Percentiles rank a stretch among this genome's conserved stretches.
phyloP scores from a whole-genome alignment of 2,329 filamentous ascomycete species.

The Xylariaceae sp. region DNA sequence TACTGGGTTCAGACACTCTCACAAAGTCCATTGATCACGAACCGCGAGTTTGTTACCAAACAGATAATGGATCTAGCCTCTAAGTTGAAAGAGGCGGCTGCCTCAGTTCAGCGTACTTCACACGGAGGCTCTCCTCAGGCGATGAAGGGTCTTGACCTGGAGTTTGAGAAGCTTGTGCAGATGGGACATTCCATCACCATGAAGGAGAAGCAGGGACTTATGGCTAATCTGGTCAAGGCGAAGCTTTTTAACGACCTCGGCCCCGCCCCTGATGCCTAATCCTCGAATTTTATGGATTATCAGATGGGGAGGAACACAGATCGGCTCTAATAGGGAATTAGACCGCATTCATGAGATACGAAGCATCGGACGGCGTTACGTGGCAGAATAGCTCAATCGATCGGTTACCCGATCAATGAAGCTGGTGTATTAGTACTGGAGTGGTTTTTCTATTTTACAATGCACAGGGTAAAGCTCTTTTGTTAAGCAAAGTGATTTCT shows the following conservation, averaged over 20 bases:
- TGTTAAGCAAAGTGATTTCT: not conserved
- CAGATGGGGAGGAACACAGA: not conserved
- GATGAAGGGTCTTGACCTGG: slow-evolving; percentile 19
- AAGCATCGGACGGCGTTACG: slow-evolving; percentile 33
- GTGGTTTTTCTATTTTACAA: slow-evolving; percentile 9
- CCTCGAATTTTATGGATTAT: slow-evolving; percentile 1
- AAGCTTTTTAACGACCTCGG: slow-evolving; percentile 31
- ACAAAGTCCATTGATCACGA: slow-evolving; percentile 82
- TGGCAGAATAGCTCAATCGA: slow-evolving; percentile 3
- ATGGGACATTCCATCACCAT: slow-evolving; percentile 31
- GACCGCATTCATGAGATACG: slow-evolving; percentile 20
- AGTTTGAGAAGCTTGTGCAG: slow-evolving; percentile 30
- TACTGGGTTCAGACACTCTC: slow-evolving; percentile 98
- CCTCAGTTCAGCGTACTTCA: slow-evolving; percentile 32
- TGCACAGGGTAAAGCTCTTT: not conserved
- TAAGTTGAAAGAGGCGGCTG: slow-evolving; percentile 67
- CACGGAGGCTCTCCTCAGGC: slow-evolving; percentile 23
- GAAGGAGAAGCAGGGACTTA: slow-evolving; percentile 33
- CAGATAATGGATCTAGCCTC: slow-evolving; percentile 83
- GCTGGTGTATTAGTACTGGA: slow-evolving; percentile 20
- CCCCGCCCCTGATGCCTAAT: slow-evolving; percentile 5
- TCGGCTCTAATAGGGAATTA: not conserved
- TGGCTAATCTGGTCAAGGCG: slow-evolving; percentile 30
- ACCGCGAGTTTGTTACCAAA: slow-evolving; percentile 87
- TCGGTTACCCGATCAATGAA: slow-evolving; percentile 10